phyloP scores from a whole-genome alignment of 192 early-diverging fungal species.

The Mortierella antarctica region DNA sequence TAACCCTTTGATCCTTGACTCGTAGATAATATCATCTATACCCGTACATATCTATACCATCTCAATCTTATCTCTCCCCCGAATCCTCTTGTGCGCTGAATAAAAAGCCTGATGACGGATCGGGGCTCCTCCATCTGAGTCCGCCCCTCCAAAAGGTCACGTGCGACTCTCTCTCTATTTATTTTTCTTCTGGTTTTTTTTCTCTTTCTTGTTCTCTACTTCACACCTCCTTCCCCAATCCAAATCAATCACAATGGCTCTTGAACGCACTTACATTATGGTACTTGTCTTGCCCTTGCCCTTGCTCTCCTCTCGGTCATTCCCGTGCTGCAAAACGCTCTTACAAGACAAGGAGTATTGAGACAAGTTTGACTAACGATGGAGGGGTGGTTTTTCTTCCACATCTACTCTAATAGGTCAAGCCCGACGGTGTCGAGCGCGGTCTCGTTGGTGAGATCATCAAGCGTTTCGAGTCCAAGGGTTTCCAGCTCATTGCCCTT shows the following conservation, averaged over 20 bases:
- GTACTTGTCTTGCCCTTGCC: slow-evolving; percentile 8
- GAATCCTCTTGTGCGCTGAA: too few relatives aligned
- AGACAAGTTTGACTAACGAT: not conserved
- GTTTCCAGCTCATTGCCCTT: slow-evolving; percentile 91
- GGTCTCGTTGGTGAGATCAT: slow-evolving; percentile 90
- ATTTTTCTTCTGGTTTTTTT: slow-evolving; percentile 22
- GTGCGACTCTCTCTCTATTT: not conserved
- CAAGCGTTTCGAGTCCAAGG: slow-evolving; percentile 85
- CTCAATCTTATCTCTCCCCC: too few relatives aligned
- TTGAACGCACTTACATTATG: slow-evolving; percentile 56
- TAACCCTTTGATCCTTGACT: too few relatives aligned
- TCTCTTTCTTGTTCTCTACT: slow-evolving; percentile 29
- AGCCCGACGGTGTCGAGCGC: slow-evolving; percentile 90
- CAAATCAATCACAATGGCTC: slow-evolving; percentile 20
- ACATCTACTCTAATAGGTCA: slow-evolving; percentile 54
- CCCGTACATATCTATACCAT: too few relatives aligned
- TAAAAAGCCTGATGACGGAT: too few relatives aligned
- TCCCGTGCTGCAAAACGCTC: not conserved
- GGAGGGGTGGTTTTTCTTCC: not conserved
- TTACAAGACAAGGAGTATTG: not conserved
- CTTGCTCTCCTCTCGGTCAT: not conserved
- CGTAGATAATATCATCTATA: too few relatives aligned
- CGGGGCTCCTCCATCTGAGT: not conserved
- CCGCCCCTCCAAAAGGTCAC: not conserved
- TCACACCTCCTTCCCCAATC: slow-evolving; percentile 12